Base-by-base conservation (phyloP, 306 rosid genomes). In the Lathyrus oleraceus region DNA sequence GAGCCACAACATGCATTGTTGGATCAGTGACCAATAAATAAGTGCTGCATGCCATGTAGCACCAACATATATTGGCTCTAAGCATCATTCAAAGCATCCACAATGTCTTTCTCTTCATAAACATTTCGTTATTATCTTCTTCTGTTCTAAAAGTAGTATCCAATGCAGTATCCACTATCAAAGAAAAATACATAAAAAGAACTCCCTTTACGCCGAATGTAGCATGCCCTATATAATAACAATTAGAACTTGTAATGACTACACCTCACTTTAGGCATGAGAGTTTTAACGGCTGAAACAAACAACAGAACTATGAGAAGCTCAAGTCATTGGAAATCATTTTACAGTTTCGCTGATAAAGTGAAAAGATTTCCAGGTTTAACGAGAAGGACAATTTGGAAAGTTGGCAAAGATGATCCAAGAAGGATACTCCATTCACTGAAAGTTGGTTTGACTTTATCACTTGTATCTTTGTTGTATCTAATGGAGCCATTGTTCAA, bases 381-480 rank as follows among this genome's bases (percentile, higher is more conserved):
- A 71, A 64, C 68, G 2, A 61, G 83, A 86, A 70, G 72, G 67
- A 76, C 81, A 23, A 19, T 68, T 32, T 85, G 88, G 97, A 69
- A 69, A 42, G 91, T 88, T 43, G 96, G 88, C 64, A 74, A 76
- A 30, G 93, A 91, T 8, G 96, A 88, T 68, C 96, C 97, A 5
- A 88, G 88, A 74, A 85, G 93, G 66, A 85, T 81, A 75, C 66
- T 90, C 30, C 98, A 92, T 81, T 65, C 98, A 21, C 43, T 90
- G 52, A 92, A 92, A 88, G 96, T 92, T 53, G 98, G 96, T 25
- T 8, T 86, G 27, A 71, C 98, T 65, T 65, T 90, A 72, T 82
- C 98, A 53, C 70, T 90, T n/a, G 93, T 86, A 39, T 90, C 96
- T 40, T 73, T 90, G 82, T 8, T 92, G 16, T 90, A 88, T 79